Conservation (phyloP, 2,329 filamentous ascomycete species). For the Ceratocystis cubensis region DNA sequence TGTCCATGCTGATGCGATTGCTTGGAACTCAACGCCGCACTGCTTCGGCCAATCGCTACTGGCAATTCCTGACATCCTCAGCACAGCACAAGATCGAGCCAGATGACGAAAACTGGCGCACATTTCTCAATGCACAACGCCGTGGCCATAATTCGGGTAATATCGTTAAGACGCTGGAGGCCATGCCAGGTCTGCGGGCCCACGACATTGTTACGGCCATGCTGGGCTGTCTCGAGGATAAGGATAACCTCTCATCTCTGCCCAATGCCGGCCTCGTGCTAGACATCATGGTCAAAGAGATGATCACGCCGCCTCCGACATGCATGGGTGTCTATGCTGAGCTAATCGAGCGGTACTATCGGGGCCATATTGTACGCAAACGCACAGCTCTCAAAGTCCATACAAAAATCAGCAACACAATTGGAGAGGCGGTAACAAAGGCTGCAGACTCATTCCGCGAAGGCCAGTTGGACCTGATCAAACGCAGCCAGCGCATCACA, state of each 20-base stretch:
- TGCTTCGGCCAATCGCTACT: conserved; percentile 59
- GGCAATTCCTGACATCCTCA: conserved; percentile 51
- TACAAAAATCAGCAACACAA: neutral
- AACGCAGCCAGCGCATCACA: neutral
- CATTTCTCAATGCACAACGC: conserved; percentile 55
- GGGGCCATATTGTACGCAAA: conserved; percentile 3
- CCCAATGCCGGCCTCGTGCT: conserved; percentile 52
- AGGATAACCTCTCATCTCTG: conserved; percentile 59
- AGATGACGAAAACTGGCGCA: conserved; percentile 57
- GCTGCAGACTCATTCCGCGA: conserved; percentile 10
- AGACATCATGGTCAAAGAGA: conserved; percentile 39
- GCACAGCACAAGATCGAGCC: conserved; percentile 48
- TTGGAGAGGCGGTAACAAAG: neutral
- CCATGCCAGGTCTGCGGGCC: conserved; percentile 36
- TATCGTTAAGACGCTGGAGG: conserved; percentile 45
- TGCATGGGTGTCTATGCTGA: conserved; percentile 12
- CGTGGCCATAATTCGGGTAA: conserved; percentile 52
- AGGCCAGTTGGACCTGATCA: conserved; percentile 16
- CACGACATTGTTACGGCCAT: conserved; percentile 19
- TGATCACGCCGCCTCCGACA: conserved; percentile 22
- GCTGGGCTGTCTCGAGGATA: conserved; percentile 54
- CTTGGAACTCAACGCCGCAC: conserved; percentile 49
- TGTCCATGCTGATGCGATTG: conserved; percentile 57
- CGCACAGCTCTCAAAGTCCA: conserved; percentile 2
- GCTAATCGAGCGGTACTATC: conserved; percentile 17